phyloP scores from a whole-genome alignment of 129 eudicot genomes.

The Oenanthe sinensis region DNA sequence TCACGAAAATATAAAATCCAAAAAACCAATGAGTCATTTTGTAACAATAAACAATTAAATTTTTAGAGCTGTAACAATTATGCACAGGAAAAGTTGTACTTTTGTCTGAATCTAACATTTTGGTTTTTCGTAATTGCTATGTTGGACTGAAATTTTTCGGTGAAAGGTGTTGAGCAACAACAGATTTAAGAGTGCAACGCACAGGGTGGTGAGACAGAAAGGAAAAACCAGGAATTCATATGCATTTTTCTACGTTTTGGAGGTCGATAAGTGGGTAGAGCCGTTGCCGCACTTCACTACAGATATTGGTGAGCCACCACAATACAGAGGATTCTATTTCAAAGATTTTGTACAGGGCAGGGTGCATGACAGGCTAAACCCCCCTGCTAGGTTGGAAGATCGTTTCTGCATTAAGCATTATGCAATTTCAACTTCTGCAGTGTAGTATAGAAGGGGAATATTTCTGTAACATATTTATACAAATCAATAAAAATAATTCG shows the following conservation, averaged over 20 bases:
- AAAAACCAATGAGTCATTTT: too few species aligned
- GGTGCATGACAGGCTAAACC: neutral
- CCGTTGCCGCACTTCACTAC: slow-evolving; percentile 12
- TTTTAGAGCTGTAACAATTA: too few species aligned
- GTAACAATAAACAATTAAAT: too few species aligned
- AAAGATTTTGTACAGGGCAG: slow-evolving; percentile 16
- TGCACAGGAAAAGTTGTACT: too few species aligned
- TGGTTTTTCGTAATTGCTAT: neutral
- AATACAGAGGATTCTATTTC: slow-evolving; percentile 18
- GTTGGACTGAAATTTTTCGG: neutral
- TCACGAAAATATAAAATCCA: too few species aligned
- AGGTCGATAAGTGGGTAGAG: slow-evolving; percentile 11
- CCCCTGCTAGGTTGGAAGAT: slow-evolving; percentile 18
- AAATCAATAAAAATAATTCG: neutral
- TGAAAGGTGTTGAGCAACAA: slow-evolving; percentile 17
- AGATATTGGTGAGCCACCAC: slow-evolving; percentile 13
- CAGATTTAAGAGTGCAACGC: slow-evolving; percentile 22
- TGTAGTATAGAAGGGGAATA: neutral
- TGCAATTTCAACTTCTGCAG: slow-evolving; percentile 8
- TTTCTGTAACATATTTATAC: neutral
- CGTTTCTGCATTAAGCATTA: slow-evolving; percentile 15
- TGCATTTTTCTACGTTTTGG: slow-evolving; percentile 11
- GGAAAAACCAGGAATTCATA: slow-evolving; percentile 1
- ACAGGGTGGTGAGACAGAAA: slow-evolving; percentile 11
- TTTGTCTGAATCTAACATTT: neutral